Evolutionary conservation across 139 green algal genomes (phyloP).

Genomic region (Tetraselmis striata): DNA sequence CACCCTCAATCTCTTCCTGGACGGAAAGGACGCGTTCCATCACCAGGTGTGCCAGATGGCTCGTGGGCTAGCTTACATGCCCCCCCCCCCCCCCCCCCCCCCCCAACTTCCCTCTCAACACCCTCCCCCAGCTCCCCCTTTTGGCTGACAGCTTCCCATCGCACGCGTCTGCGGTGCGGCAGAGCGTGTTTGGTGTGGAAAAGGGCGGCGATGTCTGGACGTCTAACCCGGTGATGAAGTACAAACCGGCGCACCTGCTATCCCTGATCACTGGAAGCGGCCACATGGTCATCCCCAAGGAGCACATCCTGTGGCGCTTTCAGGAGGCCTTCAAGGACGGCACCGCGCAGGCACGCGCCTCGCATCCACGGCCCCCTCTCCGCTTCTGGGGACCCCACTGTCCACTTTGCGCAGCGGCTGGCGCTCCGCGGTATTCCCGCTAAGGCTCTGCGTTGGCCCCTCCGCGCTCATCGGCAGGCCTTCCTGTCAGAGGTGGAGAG

Average conservation of each 20-base stretch:
- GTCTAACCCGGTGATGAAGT: background rate
- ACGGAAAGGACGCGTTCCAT: background rate
- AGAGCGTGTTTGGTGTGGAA: background rate
- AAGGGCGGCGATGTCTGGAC: background rate
- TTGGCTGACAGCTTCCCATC: too few species aligned
- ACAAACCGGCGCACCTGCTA: background rate
- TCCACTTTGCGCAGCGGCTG: too few species aligned
- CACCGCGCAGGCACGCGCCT: background rate
- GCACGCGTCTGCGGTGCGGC: background rate
- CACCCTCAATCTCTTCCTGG: background rate
- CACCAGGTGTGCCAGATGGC: background rate
- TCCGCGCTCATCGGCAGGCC: too few species aligned
- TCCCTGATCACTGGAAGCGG: background rate
- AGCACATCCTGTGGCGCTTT: background rate
- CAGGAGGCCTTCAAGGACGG: background rate
- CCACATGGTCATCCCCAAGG: background rate
- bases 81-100: too few species aligned
- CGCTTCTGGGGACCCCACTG: too few species aligned
- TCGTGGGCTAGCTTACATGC: too few species aligned
- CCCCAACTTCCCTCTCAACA: too few species aligned
- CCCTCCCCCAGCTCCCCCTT: too few species aligned
- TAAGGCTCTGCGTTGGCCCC: too few species aligned
- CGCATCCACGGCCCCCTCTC: too few species aligned
- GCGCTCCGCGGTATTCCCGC: too few species aligned
- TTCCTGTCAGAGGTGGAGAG: background rate